phyloP scores from a whole-genome alignment of 805 yeast genomes.

The Candida nonsorbophila region DNA sequence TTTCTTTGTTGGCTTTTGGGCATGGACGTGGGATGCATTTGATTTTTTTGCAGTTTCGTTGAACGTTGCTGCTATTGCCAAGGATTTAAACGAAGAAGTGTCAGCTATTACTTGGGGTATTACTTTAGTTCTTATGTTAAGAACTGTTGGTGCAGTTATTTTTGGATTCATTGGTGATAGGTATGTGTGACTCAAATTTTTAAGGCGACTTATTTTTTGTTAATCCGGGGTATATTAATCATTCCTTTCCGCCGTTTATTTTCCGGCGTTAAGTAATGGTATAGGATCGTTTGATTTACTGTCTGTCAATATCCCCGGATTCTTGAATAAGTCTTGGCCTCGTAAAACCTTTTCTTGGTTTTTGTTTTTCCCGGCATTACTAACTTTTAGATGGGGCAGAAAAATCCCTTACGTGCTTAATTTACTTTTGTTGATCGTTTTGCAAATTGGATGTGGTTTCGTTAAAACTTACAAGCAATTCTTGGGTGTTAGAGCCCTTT shows the following conservation, averaged over 20 bases:
- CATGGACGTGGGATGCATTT: conserved; percentile 65
- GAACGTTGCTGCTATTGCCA: conserved; percentile 44
- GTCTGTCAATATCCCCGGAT: too few species aligned
- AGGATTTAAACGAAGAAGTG: conserved; percentile 29
- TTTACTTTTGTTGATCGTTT: conserved; percentile 39
- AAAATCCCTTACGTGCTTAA: conserved; percentile 52
- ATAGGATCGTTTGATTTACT: too few species aligned
- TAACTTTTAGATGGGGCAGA: conserved; percentile 37
- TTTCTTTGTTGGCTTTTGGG: conserved; percentile 47
- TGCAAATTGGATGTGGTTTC: conserved; percentile 64
- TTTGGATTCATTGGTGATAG: conserved; percentile 58
- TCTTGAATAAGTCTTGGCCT: too few species aligned
- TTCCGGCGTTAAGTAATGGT: too few species aligned
- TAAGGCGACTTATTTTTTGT: too few species aligned
- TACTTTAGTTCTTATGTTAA: conserved; percentile 61
- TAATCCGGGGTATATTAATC: too few species aligned
- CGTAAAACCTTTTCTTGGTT: too few species aligned
- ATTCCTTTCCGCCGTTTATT: too few species aligned
- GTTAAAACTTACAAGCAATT: conserved; percentile 52
- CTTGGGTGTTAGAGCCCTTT: conserved; percentile 56
- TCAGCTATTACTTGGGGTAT: conserved; percentile 61
- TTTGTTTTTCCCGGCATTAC: too few species aligned
- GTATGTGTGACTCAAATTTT: too few species aligned
- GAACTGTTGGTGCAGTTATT: conserved; percentile 61
- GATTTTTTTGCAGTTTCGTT: conserved; percentile 58